These are phyloP conservation scores for Xylariaceae sp. DNA, from an alignment of 2,329 filamentous ascomycete genomes.

Conservation along the genomic window DNA sequence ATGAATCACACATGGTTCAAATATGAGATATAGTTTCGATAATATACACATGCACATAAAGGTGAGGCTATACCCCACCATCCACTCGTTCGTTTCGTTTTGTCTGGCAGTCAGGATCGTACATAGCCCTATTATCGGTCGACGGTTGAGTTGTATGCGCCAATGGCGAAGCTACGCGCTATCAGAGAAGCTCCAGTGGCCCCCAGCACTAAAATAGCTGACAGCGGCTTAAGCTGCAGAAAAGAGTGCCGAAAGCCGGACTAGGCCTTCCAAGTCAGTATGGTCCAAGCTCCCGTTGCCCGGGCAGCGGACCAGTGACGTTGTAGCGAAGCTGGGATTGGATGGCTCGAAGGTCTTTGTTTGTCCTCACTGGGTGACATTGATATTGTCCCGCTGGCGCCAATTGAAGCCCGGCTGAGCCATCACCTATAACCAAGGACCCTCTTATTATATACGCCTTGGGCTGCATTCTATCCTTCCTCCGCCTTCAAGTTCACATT, in stretches of 20 bases:
- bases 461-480: slow-evolving; percentile 24
- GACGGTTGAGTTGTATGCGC: too few relatives aligned
- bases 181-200: slow-evolving; percentile 5
- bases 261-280: not conserved
- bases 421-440: slow-evolving; percentile 28
- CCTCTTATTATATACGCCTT: slow-evolving; percentile 18
- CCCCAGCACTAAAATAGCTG: not conserved
- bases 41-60: too few relatives aligned
- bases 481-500: slow-evolving; percentile 25
- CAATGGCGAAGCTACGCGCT: too few relatives aligned
- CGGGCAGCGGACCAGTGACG: slow-evolving; percentile 35
- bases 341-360: slow-evolving; percentile 32
- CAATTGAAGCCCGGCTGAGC: slow-evolving; percentile 9
- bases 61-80: too few relatives aligned
- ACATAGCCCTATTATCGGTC: too few relatives aligned
- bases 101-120: too few relatives aligned
- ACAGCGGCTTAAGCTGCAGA: not conserved
- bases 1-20: not conserved
- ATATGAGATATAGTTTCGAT: too few relatives aligned
- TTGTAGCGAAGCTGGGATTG: slow-evolving; percentile 36
- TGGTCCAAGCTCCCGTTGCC: slow-evolving; percentile 36
- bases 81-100: too few relatives aligned
- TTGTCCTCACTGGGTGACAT: slow-evolving; percentile 33
- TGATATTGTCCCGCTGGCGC: slow-evolving; percentile 22
- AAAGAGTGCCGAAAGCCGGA: not conserved